A percentile compares a stretch with the other conserved stretches of the same genome.
Conservation (phyloP, 1,139 yeast genomes). For the Nakaseomyces bracarensis region DNA sequence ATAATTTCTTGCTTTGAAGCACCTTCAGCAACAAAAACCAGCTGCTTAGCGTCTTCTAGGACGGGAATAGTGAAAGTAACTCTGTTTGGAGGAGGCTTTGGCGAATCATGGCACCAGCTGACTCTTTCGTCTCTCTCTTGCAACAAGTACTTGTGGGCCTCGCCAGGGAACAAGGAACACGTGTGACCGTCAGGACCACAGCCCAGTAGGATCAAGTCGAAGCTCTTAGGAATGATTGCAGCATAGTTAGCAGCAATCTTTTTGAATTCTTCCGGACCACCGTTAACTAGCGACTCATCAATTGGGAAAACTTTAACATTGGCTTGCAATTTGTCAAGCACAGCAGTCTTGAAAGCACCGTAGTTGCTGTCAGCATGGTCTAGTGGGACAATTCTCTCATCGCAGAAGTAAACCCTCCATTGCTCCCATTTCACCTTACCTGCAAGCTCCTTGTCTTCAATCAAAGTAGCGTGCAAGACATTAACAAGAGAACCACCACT, state of each 20-base stretch:
- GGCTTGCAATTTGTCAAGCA: slow-evolving; percentile 48
- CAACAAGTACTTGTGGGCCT: slow-evolving; percentile 58
- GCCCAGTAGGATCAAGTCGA: slow-evolving; percentile 82
- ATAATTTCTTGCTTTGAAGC: slow-evolving; percentile 71
- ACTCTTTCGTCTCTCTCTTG: slow-evolving; percentile 76
- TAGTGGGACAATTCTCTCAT: slow-evolving; percentile 89
- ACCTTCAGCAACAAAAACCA: slow-evolving; percentile 87
- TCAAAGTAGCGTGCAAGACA: slow-evolving; percentile 61
- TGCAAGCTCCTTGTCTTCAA: slow-evolving; percentile 45
- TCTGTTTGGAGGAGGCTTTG: slow-evolving; percentile 84
- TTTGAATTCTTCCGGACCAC: slow-evolving; percentile 33
- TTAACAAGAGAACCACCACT: slow-evolving; percentile 88
- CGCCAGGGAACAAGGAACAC: slow-evolving; percentile 68
- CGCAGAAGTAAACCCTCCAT: slow-evolving; percentile 95
- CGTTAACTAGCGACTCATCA: slow-evolving; percentile 68
- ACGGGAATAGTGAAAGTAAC: slow-evolving; percentile 92
- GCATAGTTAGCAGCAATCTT: slow-evolving; percentile 89
- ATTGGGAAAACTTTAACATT: slow-evolving; percentile 75
- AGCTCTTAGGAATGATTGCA: slow-evolving; percentile 63
- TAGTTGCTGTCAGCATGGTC: slow-evolving; percentile 80
- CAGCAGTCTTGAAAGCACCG: slow-evolving; percentile 73
- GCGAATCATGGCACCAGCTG: slow-evolving; percentile 87
- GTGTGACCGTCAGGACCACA: slow-evolving; percentile 99
- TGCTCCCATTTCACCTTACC: slow-evolving; percentile 66
- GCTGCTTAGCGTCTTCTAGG: slow-evolving; percentile 57